Evolutionary conservation across 352 stramenopile genomes (phyloP), one percentile per base, ranked within the genome.

Genomic region (Saprolegnia parasitica): DNA sequence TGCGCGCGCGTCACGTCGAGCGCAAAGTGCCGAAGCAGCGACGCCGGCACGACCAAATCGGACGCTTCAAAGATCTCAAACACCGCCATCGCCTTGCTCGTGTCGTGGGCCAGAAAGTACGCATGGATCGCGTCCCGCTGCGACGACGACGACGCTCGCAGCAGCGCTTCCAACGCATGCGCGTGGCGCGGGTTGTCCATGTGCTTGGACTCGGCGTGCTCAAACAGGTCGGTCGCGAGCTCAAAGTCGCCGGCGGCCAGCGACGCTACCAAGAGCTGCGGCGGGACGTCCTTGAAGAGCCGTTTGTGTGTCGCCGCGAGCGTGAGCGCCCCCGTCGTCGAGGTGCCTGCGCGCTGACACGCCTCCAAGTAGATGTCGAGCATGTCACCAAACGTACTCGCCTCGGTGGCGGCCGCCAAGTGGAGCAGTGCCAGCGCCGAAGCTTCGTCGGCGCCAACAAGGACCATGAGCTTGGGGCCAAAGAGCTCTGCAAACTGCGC

Each of bases 1-100:
- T 61, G 47, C 11, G 20, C 13, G 5, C 20, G 32, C 20, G 61
- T 60, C 13, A 60, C 52, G 46, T 66, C n/a, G 40, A 66, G n/a
- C n/a, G 29, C 26, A 42, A 66, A 52, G 58, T 66, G 35, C 8
- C 58, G 18, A 3, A 67, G 46, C 11, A 23, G 13, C 5, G 20
- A 35, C 16, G 18, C 16, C 32, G 60, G n/a, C 4, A 67, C 16
- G 11, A n/a, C 46, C n/a, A 56, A 4, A n/a, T 67, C 24, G n/a
- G 40, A 9, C 20, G 21, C 46, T 4, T 15, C 60, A 0, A 67
- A 46, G 0, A 55, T 23, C 26, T 67, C 23, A n/a, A 67, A 67
- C 11, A 32, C 62, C 9, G 46, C 62, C n/a, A 21, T 56, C 2
- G 62, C 21, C 23, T 56, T 11, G n/a, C n/a, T 42, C 9, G 6